Evolutionary conservation across 768 basidiomycete species (phyloP).

Genomic region (Leccinum fibrillosum): DNA sequence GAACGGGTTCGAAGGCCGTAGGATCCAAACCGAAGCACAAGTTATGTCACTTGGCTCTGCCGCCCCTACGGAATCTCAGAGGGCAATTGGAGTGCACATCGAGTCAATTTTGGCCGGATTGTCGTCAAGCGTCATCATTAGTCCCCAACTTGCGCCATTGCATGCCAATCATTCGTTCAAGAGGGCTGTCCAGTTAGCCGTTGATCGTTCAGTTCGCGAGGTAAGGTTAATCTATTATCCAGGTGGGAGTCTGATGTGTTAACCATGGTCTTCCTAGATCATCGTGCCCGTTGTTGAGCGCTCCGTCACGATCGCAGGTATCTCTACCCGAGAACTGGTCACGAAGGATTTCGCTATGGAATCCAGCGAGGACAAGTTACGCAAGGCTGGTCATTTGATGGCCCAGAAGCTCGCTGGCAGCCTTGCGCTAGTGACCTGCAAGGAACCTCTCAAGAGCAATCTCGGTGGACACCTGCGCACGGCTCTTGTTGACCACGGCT

Average conservation of each 20-base stretch:
- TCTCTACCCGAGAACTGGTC: conserved; percentile 93
- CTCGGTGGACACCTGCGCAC: conserved; percentile 86
- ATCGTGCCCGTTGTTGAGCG: conserved; percentile 97
- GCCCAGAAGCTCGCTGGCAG: conserved; percentile 96
- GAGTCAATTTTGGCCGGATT: conserved; percentile 76
- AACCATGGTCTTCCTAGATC: conserved; percentile 48
- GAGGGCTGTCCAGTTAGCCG: conserved; percentile 83
- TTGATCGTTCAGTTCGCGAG: conserved; percentile 94
- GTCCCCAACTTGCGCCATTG: conserved; percentile 68
- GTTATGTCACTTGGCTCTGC: conserved; percentile 59
- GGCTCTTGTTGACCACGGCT: conserved; percentile 81
- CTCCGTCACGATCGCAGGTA: conserved; percentile 97
- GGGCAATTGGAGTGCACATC: conserved; percentile 71
- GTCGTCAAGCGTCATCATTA: conserved; percentile 73
- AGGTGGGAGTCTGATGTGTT: not conserved
- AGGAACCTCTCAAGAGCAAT: conserved; percentile 92
- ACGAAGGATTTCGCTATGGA: conserved; percentile 96
- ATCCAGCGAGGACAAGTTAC: conserved; percentile 83
- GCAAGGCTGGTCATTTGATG: conserved; percentile 92
- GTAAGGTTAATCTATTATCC: conserved; percentile 36
- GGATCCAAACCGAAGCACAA: conserved; percentile 52
- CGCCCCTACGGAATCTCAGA: conserved; percentile 60
- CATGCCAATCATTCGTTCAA: conserved; percentile 82
- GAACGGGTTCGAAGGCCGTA: conserved; percentile 59
- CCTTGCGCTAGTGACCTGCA: conserved; percentile 95